Base-by-base conservation (phyloP, 1,284 basidiomycete genomes). In the Clitocybe nebularis region DNA sequence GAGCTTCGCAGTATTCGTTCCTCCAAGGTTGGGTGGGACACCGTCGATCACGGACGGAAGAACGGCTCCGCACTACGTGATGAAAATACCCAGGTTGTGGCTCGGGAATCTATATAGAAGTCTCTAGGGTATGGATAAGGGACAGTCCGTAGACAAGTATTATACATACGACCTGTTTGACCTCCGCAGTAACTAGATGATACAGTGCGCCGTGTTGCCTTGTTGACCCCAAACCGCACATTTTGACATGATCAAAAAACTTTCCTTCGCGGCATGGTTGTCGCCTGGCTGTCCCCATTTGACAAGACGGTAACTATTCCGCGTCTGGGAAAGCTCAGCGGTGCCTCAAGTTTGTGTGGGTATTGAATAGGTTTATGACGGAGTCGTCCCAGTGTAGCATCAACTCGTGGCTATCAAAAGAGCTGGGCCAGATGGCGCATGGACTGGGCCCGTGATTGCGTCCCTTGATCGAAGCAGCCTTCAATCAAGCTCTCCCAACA, bases 1-100 rank as follows among this genome's bases (percentile, higher is more conserved):
- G 63, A 66, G 53, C 54, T 63, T 44, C 61, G 59, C 34, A 70
- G 61, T 46, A 44, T 66, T 44, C 54, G 59, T 36, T 63, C 63
- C 24, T 63, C 64, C 41, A 69, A 65, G 47, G 34, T 63, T 45
- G 47, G 51, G 44, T 61, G 58, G 57, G 51, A 25, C 28, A 25
- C 54, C 54, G 56, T 39, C 35, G 36, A 50, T 37, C 37, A 34
- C 51, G 54, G 54, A 49, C 22, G 47, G 35, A 39, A 35, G 34
- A 24, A 26, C 17, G 37, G 35, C 10, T 28, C 39, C 34, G 33
- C 20, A 13, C 6, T 37, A 9, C 29, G 20, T 23, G n/a, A n/a
- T 23, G 28, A 44, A 34, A 14, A 40, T 28, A 36, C 22, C 10
- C 39, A 46, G 16, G 30, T 43, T 33, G 35, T 43, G 11, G 26